Evolutionary conservation across 495 filamentous ascomycete genomes (phyloP).

Genomic region (Apiosordaria backusii): DNA sequence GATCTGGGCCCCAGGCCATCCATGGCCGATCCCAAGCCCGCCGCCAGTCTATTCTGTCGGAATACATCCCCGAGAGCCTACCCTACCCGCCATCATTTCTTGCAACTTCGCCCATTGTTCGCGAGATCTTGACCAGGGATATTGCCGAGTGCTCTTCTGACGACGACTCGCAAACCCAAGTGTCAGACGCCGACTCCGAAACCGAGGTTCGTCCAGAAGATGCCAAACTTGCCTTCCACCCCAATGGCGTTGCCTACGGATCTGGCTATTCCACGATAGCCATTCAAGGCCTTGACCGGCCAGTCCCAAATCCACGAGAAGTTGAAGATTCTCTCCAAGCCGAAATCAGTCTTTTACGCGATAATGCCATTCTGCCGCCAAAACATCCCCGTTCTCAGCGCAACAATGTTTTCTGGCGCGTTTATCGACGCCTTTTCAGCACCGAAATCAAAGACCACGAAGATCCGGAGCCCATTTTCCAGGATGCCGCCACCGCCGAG

Average conservation of each 20-base stretch:
- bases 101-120: conserved; percentile 53
- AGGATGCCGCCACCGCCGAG: conserved; percentile 26
- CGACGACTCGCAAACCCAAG: conserved; percentile 35
- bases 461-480: conserved; percentile 43
- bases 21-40: conserved; percentile 15
- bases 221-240: conserved; percentile 63
- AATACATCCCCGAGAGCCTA: conserved; percentile 22
- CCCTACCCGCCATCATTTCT: conserved; percentile 27
- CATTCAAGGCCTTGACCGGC: conserved; percentile 50
- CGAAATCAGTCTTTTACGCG: conserved; percentile 68
- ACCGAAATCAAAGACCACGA: conserved; percentile 51
- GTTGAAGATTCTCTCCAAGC: conserved; percentile 59
- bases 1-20: conserved; percentile 11
- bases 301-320: conserved; percentile 51
- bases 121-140: conserved; percentile 65
- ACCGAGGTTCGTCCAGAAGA: conserved; percentile 20
- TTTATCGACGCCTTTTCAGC: conserved; percentile 43
- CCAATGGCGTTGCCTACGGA: conserved; percentile 61
- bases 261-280: conserved; percentile 45
- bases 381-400: conserved; percentile 42
- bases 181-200: conserved; percentile 3
- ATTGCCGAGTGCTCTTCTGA: conserved; percentile 55
- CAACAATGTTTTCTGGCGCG: conserved; percentile 18
- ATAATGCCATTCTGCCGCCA: conserved; percentile 69
- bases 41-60: conserved; percentile 20